Percentiles rank a stretch among this genome's conserved stretches.
Evolutionary conservation across 2,329 filamentous ascomycete genomes (phyloP).

Genomic region (Fusarium nygamai): DNA sequence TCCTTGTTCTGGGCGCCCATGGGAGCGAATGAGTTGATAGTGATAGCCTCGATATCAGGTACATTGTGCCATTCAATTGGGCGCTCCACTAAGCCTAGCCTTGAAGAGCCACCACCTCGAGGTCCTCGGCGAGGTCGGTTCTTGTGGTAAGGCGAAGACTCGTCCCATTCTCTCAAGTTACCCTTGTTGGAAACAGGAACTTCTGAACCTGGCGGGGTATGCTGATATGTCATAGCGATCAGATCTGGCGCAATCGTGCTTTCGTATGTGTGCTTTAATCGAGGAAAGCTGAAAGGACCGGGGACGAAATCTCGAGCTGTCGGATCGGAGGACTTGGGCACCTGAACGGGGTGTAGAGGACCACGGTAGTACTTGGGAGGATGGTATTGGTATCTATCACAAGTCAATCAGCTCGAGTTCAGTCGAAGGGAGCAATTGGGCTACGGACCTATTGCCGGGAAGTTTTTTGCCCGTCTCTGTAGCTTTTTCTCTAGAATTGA

Average conservation of each 20-base stretch:
- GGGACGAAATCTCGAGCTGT: conserved; percentile 88
- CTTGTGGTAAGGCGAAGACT: conserved; percentile 92
- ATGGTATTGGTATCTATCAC: conserved; percentile 88
- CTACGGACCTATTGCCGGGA: conserved; percentile 58
- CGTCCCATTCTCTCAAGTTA: conserved; percentile 86
- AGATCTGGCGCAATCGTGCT: conserved; percentile 87
- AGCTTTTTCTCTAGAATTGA: conserved; percentile 52
- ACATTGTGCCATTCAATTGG: conserved; percentile 85
- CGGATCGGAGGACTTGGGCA: conserved; percentile 86
- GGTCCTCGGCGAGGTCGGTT: conserved; percentile 88
- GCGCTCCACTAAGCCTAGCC: conserved; percentile 76
- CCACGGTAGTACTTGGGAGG: conserved; percentile 95
- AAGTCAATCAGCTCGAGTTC: conserved; percentile 13
- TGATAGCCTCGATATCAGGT: conserved; percentile 82
- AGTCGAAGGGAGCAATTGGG: not conserved
- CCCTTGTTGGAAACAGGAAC: conserved; percentile 60
- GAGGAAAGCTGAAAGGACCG: conserved; percentile 88
- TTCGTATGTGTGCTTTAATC: conserved; percentile 90
- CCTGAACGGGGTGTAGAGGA: conserved; percentile 91
- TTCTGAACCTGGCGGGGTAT: conserved; percentile 80
- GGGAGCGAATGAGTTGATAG: conserved; percentile 80
- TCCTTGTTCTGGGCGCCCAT: conserved; percentile 75
- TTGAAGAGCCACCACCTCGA: conserved; percentile 73
- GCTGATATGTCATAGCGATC: conserved; percentile 87
- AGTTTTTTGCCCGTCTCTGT: conserved; percentile 51